Evolutionary conservation across 306 rosid species (phyloP), one percentile per base, ranked within the genome.

Genomic region (Gynostemma pentaphyllum): DNA sequence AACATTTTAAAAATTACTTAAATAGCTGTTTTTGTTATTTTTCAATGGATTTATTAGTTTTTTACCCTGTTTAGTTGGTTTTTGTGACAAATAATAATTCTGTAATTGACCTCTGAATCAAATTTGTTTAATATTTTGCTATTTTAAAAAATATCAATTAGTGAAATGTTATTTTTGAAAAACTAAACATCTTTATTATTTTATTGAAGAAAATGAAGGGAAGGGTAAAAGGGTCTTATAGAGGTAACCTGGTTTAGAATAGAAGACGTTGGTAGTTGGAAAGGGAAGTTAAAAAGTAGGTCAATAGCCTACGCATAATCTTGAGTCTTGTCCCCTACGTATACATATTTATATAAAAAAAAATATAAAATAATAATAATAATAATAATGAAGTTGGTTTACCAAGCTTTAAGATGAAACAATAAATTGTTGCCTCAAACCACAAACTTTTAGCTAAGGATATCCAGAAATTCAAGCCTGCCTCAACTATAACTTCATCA

Each of bases 271-370:
- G 68, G 68, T 29, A 44, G 54, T 64, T 64, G 68, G 54, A 45
- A 39, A 28, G 40, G 68, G 68, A 64, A 64, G 68, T 64, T 64
- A 40, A 64, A 15, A 64, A 64, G 68, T 64, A 64, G 68, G 68
- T 64, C 42, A 64, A 64, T 44, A 45, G 37, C 65, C 65, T 22
- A 10, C n/a, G n/a, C 24, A 39, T 60, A 22, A 30, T 60, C n/a
- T n/a, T n/a, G n/a, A n/a, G n/a, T n/a, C n/a, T 37, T 45, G 19
- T 24, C 3, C 5, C 23, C 19, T 1, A 19, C 51, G 8, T 27
- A 63, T 1, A n/a, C 37, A 9, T 14, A 9, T 29, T 27, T 26
- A 45, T 18, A 63, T 63, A 63, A 7, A 63, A 40, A 63, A 2
- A n/a, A 26, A 56, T 7, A 7, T 12, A 56, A 32, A 22, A 56